Conservation (phyloP, 352 stramenopile genomes). For the Elongisporangium prolatum region DNA sequence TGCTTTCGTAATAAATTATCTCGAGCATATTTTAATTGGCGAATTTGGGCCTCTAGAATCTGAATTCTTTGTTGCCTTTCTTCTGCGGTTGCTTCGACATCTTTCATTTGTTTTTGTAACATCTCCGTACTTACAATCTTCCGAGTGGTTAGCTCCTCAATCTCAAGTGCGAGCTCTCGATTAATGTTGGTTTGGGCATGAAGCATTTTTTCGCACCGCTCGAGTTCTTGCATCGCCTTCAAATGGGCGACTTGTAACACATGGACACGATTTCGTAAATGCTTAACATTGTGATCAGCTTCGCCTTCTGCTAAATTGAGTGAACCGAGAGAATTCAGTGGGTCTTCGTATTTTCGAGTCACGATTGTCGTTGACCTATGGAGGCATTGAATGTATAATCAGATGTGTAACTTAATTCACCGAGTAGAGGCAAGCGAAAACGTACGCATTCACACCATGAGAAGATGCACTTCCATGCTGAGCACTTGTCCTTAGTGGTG, state of each 20-base stretch:
- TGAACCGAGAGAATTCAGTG: constrained; percentile 14
- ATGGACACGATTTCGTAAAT: constrained; percentile 77
- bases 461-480: not conserved
- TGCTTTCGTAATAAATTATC: constrained; percentile 37
- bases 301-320: constrained; percentile 12
- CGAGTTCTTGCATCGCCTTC: constrained; percentile 87
- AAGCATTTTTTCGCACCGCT: constrained; percentile 92
- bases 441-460: constrained; percentile 16
- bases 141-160: constrained; percentile 80
- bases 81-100: constrained; percentile 81
- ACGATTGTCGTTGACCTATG: constrained; percentile 24
- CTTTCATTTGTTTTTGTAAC: constrained; percentile 76
- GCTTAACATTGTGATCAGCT: constrained; percentile 37
- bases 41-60: constrained; percentile 83
- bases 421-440: no score
- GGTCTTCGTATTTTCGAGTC: constrained; percentile 27
- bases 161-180: constrained; percentile 86
- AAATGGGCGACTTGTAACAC: constrained; percentile 88
- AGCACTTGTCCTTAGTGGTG: constrained; percentile 34
- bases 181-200: constrained; percentile 95
- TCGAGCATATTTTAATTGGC: constrained; percentile 78
- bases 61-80: constrained; percentile 81
- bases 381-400: no score
- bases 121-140: constrained; percentile 69
- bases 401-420: no score